phyloP scores from a whole-genome alignment of 176 grass and related monocot genomes.

The Oryza officinalis region DNA sequence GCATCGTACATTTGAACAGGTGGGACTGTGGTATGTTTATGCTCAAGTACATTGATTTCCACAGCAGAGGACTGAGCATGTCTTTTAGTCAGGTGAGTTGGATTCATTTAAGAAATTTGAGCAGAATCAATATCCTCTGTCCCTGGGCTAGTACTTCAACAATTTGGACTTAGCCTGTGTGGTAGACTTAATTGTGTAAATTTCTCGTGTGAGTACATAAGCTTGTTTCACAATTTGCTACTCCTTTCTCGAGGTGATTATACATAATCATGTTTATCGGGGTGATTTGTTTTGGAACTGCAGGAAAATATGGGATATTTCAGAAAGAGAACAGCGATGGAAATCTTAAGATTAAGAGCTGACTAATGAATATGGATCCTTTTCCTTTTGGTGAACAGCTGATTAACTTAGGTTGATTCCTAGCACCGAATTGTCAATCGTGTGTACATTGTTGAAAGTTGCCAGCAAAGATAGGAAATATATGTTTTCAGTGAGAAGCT shows the following conservation, averaged over 20 bases:
- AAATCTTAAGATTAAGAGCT: conserved; percentile 69
- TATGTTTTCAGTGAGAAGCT: neutral
- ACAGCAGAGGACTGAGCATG: conserved; percentile 62
- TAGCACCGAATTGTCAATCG: neutral
- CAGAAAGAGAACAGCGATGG: conserved; percentile 70
- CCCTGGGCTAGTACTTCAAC: neutral
- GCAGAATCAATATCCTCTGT: neutral
- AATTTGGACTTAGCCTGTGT: neutral
- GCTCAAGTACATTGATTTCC: conserved; percentile 92
- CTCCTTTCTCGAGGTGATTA: neutral
- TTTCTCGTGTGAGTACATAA: neutral
- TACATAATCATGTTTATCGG: neutral
- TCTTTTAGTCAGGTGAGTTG: conserved; percentile 66
- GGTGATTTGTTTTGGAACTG: conserved; percentile 31
- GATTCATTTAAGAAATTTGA: neutral
- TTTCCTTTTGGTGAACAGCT: conserved; percentile 7
- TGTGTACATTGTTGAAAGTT: conserved; percentile 15
- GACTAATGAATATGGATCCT: conserved; percentile 38
- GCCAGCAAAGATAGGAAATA: neutral
- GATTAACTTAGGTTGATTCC: conserved; percentile 1
- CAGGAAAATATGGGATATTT: conserved; percentile 92
- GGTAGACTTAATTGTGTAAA: neutral
- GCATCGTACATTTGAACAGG: conserved; percentile 38
- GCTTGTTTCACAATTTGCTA: neutral
- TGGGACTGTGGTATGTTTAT: conserved; percentile 95